Percentiles rank a stretch among this genome's conserved stretches.
Conservation (phyloP, 225 moss, liverwort and hornwort genomes). For the Polytrichum formosum region DNA sequence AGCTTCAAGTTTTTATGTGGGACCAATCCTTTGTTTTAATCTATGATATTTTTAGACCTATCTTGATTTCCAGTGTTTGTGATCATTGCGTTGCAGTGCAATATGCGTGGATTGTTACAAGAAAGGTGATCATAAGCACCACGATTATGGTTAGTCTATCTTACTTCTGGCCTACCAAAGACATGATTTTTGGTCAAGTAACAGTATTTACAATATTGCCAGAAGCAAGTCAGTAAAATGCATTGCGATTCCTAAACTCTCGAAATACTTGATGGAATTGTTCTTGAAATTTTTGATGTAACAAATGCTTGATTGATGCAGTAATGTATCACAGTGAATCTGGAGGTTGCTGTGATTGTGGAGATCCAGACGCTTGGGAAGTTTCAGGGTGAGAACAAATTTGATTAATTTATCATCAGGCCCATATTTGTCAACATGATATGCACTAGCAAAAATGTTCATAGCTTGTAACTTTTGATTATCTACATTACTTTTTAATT, state of each 20-base stretch:
- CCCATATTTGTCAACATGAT: too few relatives aligned
- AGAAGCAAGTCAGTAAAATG: background rate
- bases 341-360: slow-evolving; percentile 98
- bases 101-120: slow-evolving; percentile 84
- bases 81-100: slow-evolving; percentile 66
- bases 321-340: slow-evolving; percentile 99
- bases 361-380: slow-evolving; percentile 85
- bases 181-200: background rate
- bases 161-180: slow-evolving; percentile 2
- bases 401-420: background rate
- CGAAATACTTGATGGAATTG: background rate
- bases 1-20: background rate
- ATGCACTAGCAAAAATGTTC: too few relatives aligned
- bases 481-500: background rate
- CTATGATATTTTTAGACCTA: background rate
- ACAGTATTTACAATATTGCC: background rate
- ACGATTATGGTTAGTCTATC: slow-evolving; percentile 71
- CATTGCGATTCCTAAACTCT: background rate
- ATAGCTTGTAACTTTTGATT: background rate
- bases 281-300: slow-evolving; percentile 4
- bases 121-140: slow-evolving; percentile 68
- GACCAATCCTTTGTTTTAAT: background rate
- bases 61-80: background rate
- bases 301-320: slow-evolving; percentile 37
- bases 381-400: slow-evolving; percentile 52